Conservation (phyloP, 2,329 filamentous ascomycete genomes). For the Gyromitra esculenta region DNA sequence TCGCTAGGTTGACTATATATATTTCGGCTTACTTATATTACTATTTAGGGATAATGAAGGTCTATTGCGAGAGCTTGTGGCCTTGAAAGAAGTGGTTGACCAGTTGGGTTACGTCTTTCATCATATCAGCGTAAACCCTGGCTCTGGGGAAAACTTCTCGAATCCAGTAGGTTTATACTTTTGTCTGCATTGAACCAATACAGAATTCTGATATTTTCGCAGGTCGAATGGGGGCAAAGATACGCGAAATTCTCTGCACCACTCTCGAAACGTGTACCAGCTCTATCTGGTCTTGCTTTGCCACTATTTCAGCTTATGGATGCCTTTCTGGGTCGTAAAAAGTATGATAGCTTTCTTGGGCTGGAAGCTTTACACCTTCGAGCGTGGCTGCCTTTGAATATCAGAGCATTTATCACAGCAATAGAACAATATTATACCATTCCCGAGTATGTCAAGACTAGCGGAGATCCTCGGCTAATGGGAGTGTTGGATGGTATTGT, state of each 20-base stretch:
- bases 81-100: conserved; percentile 67
- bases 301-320: conserved; percentile 67
- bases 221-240: conserved; percentile 54
- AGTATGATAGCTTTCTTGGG: conserved; percentile 66
- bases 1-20: too few relatives aligned
- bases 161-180: conserved; percentile 55
- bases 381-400: conserved; percentile 67
- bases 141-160: conserved; percentile 60
- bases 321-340: conserved; percentile 66
- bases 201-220: background rate
- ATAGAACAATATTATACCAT: conserved; percentile 68
- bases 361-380: conserved; percentile 66
- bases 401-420: conserved; percentile 67
- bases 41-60: conserved; percentile 62
- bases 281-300: conserved; percentile 63
- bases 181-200: background rate
- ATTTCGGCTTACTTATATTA: background rate
- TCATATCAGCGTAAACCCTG: conserved; percentile 67
- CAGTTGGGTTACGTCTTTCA: conserved; percentile 68
- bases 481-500: conserved; percentile 68
- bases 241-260: conserved; percentile 65
- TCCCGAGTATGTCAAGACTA: conserved; percentile 66
- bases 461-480: conserved; percentile 65
- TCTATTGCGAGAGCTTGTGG: conserved; percentile 65
- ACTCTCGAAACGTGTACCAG: conserved; percentile 65